These are phyloP conservation scores for Zasmidium citrigriseum DNA, from an alignment of 2,329 filamentous ascomycete species.

Conservation along the genomic window DNA sequence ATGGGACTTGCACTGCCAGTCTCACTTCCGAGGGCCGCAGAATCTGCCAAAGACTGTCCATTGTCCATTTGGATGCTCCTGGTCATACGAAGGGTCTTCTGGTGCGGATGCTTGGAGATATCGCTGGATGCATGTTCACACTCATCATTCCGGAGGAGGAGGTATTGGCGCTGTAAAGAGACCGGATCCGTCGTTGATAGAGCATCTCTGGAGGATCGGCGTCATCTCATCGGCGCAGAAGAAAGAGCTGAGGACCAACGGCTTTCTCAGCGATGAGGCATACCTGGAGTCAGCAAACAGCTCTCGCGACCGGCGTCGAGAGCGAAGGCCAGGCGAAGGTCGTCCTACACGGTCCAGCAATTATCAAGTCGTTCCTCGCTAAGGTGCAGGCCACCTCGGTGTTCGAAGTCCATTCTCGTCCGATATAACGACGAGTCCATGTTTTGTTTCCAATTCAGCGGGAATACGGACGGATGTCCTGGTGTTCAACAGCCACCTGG, in stretches of 20 bases:
- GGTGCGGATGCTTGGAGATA: constrained; percentile 19
- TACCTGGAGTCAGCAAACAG: constrained; percentile 11
- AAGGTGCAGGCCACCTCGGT: background rate
- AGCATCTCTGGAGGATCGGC: constrained; percentile 19
- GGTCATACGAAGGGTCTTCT: constrained; percentile 2
- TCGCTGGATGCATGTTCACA: constrained; percentile 18
- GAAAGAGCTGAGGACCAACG: constrained; percentile 19
- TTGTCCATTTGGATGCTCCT: constrained; percentile 22
- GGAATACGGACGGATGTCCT: background rate
- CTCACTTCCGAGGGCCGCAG: constrained; percentile 13
- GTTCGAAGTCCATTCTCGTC: too few relatives aligned
- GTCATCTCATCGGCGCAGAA: constrained; percentile 17
- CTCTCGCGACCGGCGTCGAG: background rate
- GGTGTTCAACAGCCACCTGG: background rate
- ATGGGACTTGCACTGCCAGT: constrained; percentile 22
- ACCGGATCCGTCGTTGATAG: constrained; percentile 10
- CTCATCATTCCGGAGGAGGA: constrained; percentile 5
- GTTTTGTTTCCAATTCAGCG: too few relatives aligned
- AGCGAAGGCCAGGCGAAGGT: background rate
- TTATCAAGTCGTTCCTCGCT: background rate
- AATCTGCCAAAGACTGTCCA: constrained; percentile 14
- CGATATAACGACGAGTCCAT: too few relatives aligned
- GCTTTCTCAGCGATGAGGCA: constrained; percentile 8
- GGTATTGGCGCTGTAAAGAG: background rate
- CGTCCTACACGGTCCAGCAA: too few relatives aligned